Evolutionary conservation across 2,329 filamentous ascomycete genomes (phyloP).

Genomic region (Sphaerostilbella broomeana): DNA sequence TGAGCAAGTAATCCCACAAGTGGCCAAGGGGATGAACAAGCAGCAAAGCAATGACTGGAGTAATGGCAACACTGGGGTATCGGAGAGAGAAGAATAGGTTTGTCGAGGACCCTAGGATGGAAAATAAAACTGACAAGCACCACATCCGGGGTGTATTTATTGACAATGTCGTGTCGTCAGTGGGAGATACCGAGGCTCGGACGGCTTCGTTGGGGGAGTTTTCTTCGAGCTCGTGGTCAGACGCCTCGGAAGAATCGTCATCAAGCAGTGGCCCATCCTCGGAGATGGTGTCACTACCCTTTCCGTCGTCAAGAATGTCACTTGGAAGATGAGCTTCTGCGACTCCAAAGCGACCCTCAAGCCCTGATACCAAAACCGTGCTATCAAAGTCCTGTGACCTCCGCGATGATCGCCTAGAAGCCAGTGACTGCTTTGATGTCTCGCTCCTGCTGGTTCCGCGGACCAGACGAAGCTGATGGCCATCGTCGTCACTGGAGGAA

Average conservation of each 20-base stretch:
- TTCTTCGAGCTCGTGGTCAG: slow-evolving; percentile 50
- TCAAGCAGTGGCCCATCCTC: slow-evolving; percentile 31
- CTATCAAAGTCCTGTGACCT: slow-evolving; percentile 45
- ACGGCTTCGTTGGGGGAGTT: slow-evolving; percentile 75
- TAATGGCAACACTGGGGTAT: slow-evolving; percentile 86
- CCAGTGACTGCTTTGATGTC: slow-evolving; percentile 26
- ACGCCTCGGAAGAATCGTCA: slow-evolving; percentile 34
- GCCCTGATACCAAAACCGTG: slow-evolving; percentile 44
- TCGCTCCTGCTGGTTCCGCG: slow-evolving; percentile 28
- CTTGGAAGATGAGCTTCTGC: slow-evolving; percentile 41
- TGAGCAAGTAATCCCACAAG: slow-evolving; percentile 68
- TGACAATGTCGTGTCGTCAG: slow-evolving; percentile 69
- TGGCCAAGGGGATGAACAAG: slow-evolving; percentile 79
- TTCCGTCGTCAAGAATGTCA: slow-evolving; percentile 37
- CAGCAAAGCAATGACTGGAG: slow-evolving; percentile 78
- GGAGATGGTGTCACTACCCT: slow-evolving; percentile 29
- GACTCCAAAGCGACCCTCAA: slow-evolving; percentile 49
- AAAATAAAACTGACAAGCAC: slow-evolving; percentile 71
- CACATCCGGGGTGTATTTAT: slow-evolving; percentile 88
- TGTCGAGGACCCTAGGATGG: slow-evolving; percentile 72
- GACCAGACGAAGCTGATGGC: slow-evolving; percentile 29
- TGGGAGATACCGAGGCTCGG: slow-evolving; percentile 69
- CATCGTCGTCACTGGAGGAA: slow-evolving; percentile 22
- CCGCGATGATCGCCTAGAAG: slow-evolving; percentile 27
- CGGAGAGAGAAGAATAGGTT: slow-evolving; percentile 85